Conservation (phyloP, 176 grass and related monocot genomes). For the Avena atlantica region DNA sequence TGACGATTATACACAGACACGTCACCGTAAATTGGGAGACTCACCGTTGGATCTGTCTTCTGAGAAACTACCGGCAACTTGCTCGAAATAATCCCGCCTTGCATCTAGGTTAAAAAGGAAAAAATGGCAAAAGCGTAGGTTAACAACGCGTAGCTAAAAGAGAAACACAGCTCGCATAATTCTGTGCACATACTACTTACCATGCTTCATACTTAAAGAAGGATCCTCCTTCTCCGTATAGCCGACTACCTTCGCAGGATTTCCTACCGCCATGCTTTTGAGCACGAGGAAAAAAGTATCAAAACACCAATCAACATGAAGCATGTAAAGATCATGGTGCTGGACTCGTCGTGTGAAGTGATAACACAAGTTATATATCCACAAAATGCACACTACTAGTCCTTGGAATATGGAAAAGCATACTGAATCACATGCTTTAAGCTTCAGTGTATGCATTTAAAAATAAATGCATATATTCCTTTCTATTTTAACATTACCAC, state of each 20-base stretch:
- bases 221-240: conserved; percentile 87
- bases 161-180: conserved; percentile 9
- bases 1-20: neutral
- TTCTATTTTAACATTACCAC: neutral
- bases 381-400: neutral
- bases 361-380: too few species aligned
- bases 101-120: conserved; percentile 67
- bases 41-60: conserved; percentile 58
- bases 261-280: conserved; percentile 92
- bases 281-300: conserved; percentile 46
- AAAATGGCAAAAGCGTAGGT: neutral
- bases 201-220: conserved; percentile 98
- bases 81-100: conserved; percentile 92
- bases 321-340: neutral
- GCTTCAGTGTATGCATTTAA: neutral
- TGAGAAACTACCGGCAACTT: conserved; percentile 61
- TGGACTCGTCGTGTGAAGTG: neutral
- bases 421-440: neutral
- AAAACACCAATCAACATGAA: conserved; percentile 12
- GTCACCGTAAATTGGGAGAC: conserved; percentile 20
- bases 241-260: conserved; percentile 93
- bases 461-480: neutral
- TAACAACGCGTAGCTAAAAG: neutral
- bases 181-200: conserved; percentile 51
- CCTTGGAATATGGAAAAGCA: neutral